Base-by-base conservation (phyloP, 495 filamentous ascomycete species). In the Astrothelium macrocarpum region DNA sequence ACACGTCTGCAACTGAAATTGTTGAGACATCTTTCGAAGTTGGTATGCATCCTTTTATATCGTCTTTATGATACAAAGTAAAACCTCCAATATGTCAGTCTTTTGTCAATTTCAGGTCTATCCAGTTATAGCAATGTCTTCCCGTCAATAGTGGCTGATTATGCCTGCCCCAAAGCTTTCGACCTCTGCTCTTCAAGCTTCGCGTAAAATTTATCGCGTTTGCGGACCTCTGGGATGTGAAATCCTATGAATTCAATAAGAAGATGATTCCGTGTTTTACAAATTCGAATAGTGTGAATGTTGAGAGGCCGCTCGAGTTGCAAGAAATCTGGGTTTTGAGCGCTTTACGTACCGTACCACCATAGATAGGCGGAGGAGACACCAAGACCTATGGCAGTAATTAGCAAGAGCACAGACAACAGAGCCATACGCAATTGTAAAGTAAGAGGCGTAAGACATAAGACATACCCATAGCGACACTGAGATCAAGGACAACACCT, bases 171-270 rank as follows among this genome's bases (percentile, higher is more conserved):
- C 10, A 79, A 58, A 49, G 69, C 71, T 32, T 62, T 65, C 56
- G 82, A 83, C 70, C 87, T 80, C 75, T 88, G 78, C 67, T 84
- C 80, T 77, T 93, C 89, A 58, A 93, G 78, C 75, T 86, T 88
- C 69, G 81, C 77, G 81, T 93, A 91, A 81, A 82, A 90, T 62
- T 74, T 63, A 76, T 93, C 89, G 70, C 89, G 89, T 74, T 78
- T 80, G 71, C 87, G 87, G 71, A 89, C 85, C 59, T 82, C 80
- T 66, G 89, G 89, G 59, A 91, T 81, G 79, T 93, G 89, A 78
- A 85, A 91, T 72, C 89, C 87, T 88, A 64, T 31, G 62, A 26
- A 32, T 12, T 2, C 26, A 28, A 10, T 56, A 20, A 56, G 49
- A 56, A 0, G 25, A 11, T n/a, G 25, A 28, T 26, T 28, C 25